These are phyloP conservation scores for Microstegium vimineum DNA, from an alignment of 176 grass and related monocot species.

Conservation along the genomic window DNA sequence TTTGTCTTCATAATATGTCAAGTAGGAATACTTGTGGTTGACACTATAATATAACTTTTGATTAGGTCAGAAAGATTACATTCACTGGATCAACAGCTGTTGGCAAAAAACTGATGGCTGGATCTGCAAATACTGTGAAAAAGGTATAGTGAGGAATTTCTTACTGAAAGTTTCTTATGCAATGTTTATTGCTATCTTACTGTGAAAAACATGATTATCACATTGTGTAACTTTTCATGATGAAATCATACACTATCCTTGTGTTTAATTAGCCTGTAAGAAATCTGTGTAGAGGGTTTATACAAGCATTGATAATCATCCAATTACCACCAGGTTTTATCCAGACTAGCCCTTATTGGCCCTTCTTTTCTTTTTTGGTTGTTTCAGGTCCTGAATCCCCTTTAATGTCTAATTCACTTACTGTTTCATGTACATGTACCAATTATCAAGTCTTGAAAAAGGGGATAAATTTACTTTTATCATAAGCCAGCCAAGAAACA, in stretches of 20 bases:
- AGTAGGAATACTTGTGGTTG: slow-evolving; percentile 16
- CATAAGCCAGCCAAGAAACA: neutral
- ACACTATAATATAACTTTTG: slow-evolving; percentile 33
- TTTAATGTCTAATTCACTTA: neutral
- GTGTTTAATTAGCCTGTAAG: neutral
- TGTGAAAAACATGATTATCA: neutral
- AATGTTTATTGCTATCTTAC: slow-evolving; percentile 4
- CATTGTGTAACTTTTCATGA: neutral
- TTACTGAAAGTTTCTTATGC: neutral
- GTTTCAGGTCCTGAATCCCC: neutral
- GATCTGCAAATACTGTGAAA: slow-evolving; percentile 90
- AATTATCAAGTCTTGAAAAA: neutral
- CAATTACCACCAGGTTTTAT: neutral
- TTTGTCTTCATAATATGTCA: slow-evolving; percentile 8
- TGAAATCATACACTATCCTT: neutral
- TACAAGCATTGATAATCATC: neutral
- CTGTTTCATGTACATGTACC: neutral
- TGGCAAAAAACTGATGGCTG: slow-evolving; percentile 93
- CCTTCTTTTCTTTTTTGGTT: neutral
- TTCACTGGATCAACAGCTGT: slow-evolving; percentile 98
- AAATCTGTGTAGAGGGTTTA: neutral
- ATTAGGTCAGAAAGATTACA: slow-evolving; percentile 94
- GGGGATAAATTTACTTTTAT: neutral
- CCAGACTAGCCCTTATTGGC: neutral
- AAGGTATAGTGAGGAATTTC: slow-evolving; percentile 50